Base-by-base conservation (phyloP, 306 rosid species). In the Comarum palustre region DNA sequence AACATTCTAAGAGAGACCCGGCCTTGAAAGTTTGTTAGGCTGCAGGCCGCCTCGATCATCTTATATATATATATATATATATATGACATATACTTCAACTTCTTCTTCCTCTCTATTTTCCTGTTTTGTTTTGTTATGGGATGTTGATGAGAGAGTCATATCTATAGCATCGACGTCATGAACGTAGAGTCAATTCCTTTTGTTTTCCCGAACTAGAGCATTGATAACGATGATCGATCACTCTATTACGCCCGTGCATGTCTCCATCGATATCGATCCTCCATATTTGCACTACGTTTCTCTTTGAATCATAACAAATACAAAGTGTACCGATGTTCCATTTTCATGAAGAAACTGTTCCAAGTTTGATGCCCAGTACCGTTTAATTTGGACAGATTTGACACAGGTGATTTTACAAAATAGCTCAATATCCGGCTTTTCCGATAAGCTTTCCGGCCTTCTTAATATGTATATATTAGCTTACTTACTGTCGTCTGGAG, bases 21-120 rank as follows among this genome's bases (percentile, higher is more conserved):
- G n/a, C 41, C 43, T 68, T 68, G 73, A 68, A 68, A 68, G 73
- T 47, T 68, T 47, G 45, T 68, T 68, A 29, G 59, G 24, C 24
- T 50, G 11, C 19, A 4, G 43, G 43, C n/a, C 19, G 11, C 60
- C 57, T 43, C 16, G 46, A 42, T 42, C 54, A 16, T 15, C 6
- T 50, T 50, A 9, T 6, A 48, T 6, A 8, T 17, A 17, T 17
- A 2, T 16, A 3, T 50, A 9, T 6, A 48, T 6, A 8, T 17
- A 17, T 17, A 2, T 16, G 10, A 17, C 25, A 7, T 6, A n/a
- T 6, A 17, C 8, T 4, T 47, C 54, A n/a, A n/a, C n/a, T 48
- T 16, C 55, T 48, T 48, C 54, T 6, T 17, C 55, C n/a, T 50
- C 22, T 47, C 46, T 10, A 42, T 38, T 38, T 38, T 38, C 41